Conservation (phyloP, 1,284 basidiomycete species). For the Trichosporon inkin region DNA sequence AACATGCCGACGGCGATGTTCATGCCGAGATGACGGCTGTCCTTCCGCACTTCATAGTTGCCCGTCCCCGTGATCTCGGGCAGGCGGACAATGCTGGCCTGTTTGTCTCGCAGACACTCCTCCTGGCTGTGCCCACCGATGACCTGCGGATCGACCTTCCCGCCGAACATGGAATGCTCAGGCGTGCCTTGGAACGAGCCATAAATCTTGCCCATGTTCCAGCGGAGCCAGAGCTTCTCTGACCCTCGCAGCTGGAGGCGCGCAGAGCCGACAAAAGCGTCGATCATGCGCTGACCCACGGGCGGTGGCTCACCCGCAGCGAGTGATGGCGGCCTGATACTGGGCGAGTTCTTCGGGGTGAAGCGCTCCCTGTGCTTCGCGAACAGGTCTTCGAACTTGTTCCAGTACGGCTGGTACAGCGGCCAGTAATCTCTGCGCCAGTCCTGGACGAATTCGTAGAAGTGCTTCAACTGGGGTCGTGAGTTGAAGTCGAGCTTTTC, state of each 20-base stretch:
- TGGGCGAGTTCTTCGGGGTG: background rate
- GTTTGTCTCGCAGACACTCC: constrained; percentile 28
- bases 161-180: constrained; percentile 30
- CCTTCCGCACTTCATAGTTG: background rate
- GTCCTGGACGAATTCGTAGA: constrained; percentile 36
- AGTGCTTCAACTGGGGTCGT: constrained; percentile 34
- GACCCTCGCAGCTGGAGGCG: constrained; percentile 37
- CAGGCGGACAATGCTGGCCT: constrained; percentile 31
- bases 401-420: constrained; percentile 34
- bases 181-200: constrained; percentile 20
- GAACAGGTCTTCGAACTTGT: constrained; percentile 28
- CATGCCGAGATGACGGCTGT: background rate
- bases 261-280: constrained; percentile 27
- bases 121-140: constrained; percentile 38
- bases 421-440: constrained; percentile 38
- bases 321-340: background rate
- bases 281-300: constrained; percentile 21
- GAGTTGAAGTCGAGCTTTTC: constrained; percentile 36
- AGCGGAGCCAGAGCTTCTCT: constrained; percentile 40
- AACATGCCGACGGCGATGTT: constrained; percentile 42
- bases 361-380: constrained; percentile 17
- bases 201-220: constrained; percentile 42
- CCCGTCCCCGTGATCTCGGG: constrained; percentile 28
- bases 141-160: constrained; percentile 34
- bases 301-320: background rate